phyloP scores from a whole-genome alignment of 1,139 yeast species.

The Sugiyamaella xylanicola region DNA sequence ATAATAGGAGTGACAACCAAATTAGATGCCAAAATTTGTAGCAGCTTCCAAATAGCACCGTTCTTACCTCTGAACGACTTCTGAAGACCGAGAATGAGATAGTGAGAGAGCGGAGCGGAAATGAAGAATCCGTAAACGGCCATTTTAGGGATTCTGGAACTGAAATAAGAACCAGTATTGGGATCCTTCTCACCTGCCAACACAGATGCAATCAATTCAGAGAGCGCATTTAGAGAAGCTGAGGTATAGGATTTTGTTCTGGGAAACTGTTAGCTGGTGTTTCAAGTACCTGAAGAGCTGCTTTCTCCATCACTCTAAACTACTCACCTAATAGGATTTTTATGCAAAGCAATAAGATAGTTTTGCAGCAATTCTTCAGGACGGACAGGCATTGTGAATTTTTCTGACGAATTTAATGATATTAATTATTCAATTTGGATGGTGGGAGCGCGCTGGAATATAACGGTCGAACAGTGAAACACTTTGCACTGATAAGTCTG shows the following conservation, averaged over 20 bases:
- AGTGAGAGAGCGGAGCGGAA: conserved; percentile 76
- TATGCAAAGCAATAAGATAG: conserved; percentile 35
- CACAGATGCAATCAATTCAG: conserved; percentile 44
- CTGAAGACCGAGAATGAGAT: conserved; percentile 41
- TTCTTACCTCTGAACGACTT: conserved; percentile 41
- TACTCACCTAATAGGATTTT: conserved; percentile 35
- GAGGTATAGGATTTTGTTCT: conserved; percentile 45
- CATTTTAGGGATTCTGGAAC: conserved; percentile 60
- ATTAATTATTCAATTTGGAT: no score
- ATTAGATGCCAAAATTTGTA: conserved; percentile 64
- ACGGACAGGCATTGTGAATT: conserved; percentile 15
- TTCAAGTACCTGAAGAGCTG: neutral
- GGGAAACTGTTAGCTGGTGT: neutral
- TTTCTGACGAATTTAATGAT: no score
- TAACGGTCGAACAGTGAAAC: neutral
- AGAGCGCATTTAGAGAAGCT: conserved; percentile 43
- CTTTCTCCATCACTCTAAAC: neutral
- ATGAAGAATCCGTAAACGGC: conserved; percentile 70
- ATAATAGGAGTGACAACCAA: conserved; percentile 65
- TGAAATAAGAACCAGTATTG: conserved; percentile 40
- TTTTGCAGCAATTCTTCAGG: conserved; percentile 24
- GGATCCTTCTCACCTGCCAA: conserved; percentile 46
- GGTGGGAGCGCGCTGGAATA: neutral
- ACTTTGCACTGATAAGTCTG: neutral
- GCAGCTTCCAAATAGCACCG: conserved; percentile 46